Percentiles rank a stretch among this genome's conserved stretches.
These are phyloP conservation scores for Epichloe elymi DNA, from an alignment of 2,329 filamentous ascomycete genomes.

Conservation along the genomic window DNA sequence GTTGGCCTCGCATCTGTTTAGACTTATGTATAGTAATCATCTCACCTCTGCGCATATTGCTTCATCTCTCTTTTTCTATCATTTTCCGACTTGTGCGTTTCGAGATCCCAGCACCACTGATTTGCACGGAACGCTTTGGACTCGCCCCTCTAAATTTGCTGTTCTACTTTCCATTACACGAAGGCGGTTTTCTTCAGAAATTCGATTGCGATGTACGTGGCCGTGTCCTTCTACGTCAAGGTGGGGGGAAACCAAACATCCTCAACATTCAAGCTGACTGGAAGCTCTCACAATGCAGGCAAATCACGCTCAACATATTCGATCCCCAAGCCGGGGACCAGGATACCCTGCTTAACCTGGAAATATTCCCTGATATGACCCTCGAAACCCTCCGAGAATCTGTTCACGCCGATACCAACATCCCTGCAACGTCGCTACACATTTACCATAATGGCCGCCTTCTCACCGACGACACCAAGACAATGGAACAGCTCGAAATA, in stretches of 20 bases:
- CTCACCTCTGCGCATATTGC: background rate
- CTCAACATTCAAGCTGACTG: constrained; percentile 1
- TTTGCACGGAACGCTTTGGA: background rate
- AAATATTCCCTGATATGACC: constrained; percentile 72
- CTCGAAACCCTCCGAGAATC: constrained; percentile 76
- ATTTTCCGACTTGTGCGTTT: background rate
- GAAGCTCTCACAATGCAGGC: constrained; percentile 38
- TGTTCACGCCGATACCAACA: constrained; percentile 69
- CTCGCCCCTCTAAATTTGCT: no score
- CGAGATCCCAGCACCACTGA: background rate
- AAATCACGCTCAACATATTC: constrained; percentile 75
- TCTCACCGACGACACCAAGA: constrained; percentile 64
- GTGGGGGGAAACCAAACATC: background rate
- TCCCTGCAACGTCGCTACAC: constrained; percentile 61
- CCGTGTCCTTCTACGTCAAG: background rate
- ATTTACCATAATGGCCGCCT: constrained; percentile 84
- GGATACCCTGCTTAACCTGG: constrained; percentile 66
- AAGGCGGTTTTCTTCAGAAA: background rate
- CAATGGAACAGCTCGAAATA: constrained; percentile 68
- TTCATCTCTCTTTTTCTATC: background rate
- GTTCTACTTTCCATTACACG: background rate
- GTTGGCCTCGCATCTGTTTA: no score
- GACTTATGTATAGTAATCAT: background rate
- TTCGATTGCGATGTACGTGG: background rate
- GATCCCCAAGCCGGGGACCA: constrained; percentile 55